These are phyloP conservation scores for Colletotrichum agaves DNA, from an alignment of 2,329 filamentous ascomycete species.

Conservation along the genomic window DNA sequence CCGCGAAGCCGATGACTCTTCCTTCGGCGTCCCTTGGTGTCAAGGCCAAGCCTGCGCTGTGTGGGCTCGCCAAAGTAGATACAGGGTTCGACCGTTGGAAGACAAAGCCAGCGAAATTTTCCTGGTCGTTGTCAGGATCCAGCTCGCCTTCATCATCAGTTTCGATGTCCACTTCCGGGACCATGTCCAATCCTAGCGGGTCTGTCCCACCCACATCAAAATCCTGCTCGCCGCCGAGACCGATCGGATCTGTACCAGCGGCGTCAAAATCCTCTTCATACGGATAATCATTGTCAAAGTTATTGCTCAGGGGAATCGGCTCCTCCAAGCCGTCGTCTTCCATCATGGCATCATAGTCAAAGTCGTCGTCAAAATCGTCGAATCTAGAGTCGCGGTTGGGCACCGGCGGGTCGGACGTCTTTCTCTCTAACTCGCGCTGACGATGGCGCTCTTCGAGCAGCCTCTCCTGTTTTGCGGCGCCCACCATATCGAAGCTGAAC, in stretches of 20 bases:
- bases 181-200: constrained; percentile 15
- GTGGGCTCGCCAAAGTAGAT: constrained; percentile 63
- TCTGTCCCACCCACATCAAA: constrained; percentile 18
- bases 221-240: constrained; percentile 26
- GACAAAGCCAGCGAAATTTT: constrained; percentile 70
- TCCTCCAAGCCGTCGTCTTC: constrained; percentile 75
- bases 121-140: constrained; percentile 66
- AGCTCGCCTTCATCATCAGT: constrained; percentile 43
- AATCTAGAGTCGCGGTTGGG: constrained; percentile 61
- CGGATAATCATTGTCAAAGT: constrained; percentile 51
- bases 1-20: constrained; percentile 66
- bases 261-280: constrained; percentile 46
- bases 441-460: constrained; percentile 78
- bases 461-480: constrained; percentile 74
- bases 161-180: constrained; percentile 28
- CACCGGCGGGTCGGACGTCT: constrained; percentile 54
- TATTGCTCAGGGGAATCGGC: constrained; percentile 70
- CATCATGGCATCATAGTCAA: constrained; percentile 73
- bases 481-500: constrained; percentile 85
- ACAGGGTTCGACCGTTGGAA: constrained; percentile 65
- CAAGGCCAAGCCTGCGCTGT: constrained; percentile 55
- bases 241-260: constrained; percentile 40
- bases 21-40: constrained; percentile 68
- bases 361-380: constrained; percentile 72
- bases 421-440: constrained; percentile 72